Percentiles rank a stretch among this genome's conserved stretches.
phyloP scores from a whole-genome alignment of 768 basidiomycete genomes.

The Postia placenta region DNA sequence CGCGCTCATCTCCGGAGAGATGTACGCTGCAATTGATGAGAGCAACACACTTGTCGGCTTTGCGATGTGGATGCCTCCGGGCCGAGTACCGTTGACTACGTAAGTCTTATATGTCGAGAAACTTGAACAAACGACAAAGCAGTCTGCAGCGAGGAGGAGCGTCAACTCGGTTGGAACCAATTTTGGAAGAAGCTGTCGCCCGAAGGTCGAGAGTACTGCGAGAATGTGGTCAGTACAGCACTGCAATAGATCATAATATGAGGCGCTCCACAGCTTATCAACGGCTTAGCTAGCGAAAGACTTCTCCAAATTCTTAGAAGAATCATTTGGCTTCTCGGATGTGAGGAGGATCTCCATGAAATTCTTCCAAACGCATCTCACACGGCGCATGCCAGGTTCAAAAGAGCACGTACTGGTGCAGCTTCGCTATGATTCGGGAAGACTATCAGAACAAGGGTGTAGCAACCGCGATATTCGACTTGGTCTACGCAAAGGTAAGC shows the following conservation, averaged over 20 bases:
- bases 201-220: slow-evolving; percentile 13
- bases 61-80: slow-evolving; percentile 8
- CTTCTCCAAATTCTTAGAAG: not conserved
- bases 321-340: slow-evolving; percentile 2
- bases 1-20: slow-evolving; percentile 1
- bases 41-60: slow-evolving; percentile 11
- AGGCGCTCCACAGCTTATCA: no score
- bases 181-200: slow-evolving; percentile 12
- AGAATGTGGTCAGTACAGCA: slow-evolving; percentile 9
- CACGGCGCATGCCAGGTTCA: slow-evolving; percentile 8
- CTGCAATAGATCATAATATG: no score
- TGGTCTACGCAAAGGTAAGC: slow-evolving; percentile 8
- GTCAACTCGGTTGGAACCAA: slow-evolving; percentile 10
- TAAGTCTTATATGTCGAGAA: no score
- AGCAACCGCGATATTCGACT: slow-evolving; percentile 6
- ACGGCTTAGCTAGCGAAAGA: not conserved
- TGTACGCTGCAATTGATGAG: slow-evolving; percentile 13
- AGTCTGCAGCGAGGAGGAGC: slow-evolving; percentile 11
- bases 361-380: no score
- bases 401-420: slow-evolving; percentile 11
- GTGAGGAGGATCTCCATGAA: no score
- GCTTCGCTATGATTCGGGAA: slow-evolving; percentile 9
- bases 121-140: no score
- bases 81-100: slow-evolving; percentile 10
- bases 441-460: slow-evolving; percentile 14